phyloP scores from a whole-genome alignment of 73 alveolate species.

The Tetrahymena malaccensis region DNA sequence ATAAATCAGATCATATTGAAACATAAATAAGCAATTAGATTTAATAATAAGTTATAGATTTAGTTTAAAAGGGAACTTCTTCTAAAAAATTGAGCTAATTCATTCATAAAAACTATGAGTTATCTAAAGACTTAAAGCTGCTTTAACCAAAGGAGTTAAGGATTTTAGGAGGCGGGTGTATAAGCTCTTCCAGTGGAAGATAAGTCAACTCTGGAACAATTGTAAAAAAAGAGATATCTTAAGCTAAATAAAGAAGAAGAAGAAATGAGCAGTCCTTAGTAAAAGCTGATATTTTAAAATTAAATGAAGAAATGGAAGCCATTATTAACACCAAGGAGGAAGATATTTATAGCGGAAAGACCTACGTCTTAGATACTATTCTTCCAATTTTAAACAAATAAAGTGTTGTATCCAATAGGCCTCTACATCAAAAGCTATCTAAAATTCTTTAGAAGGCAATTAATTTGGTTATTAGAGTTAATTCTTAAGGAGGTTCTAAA shows the following conservation, averaged over 20 bases:
- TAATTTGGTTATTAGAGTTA: not conserved
- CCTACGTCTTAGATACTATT: not conserved
- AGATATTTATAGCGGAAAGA: not conserved
- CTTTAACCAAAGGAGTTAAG: not conserved
- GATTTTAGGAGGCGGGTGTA: not conserved
- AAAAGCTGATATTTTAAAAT: not conserved
- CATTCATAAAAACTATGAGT: not conserved
- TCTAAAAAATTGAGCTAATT: not conserved
- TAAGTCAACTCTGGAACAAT: not conserved
- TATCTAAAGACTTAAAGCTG: not conserved
- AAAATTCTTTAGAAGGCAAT: not conserved
- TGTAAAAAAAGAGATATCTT: not conserved
- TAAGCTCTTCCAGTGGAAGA: not conserved
- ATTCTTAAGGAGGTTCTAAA: not conserved
- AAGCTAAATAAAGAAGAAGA: not conserved
- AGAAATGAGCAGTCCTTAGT: not conserved
- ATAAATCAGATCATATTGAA: not conserved
- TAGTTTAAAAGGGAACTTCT: not conserved
- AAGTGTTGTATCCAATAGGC: not conserved
- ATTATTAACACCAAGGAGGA: not conserved
- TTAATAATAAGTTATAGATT: not conserved
- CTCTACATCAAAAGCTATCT: not conserved
- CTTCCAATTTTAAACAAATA: not conserved
- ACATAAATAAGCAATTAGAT: not conserved
- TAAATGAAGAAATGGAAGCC: not conserved